Conservation (phyloP, 148 eudicot species). For the Cornus kousa region DNA sequence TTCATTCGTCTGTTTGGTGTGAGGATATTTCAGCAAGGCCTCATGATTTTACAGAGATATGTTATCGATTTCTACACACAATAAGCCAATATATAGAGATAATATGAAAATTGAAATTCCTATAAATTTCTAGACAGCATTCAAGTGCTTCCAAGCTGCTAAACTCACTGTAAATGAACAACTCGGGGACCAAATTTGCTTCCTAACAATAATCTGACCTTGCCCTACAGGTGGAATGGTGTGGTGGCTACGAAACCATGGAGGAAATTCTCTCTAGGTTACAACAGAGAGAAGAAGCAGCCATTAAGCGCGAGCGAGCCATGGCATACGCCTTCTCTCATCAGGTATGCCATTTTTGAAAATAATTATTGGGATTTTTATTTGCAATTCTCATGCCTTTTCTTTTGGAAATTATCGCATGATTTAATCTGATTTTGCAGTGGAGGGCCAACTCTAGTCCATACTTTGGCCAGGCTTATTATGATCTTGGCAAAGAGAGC, state of each 20-base stretch:
- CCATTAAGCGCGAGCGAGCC: conserved; percentile 32
- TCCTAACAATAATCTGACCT: background rate
- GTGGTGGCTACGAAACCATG: conserved; percentile 29
- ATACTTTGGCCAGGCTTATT: conserved; percentile 22
- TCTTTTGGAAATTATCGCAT: background rate
- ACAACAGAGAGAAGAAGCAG: conserved; percentile 35
- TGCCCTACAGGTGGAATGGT: conserved; percentile 31
- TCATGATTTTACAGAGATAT: no score
- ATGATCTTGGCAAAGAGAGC: conserved; percentile 21
- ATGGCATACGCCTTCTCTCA: conserved; percentile 45
- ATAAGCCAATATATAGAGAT: no score
- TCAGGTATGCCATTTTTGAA: conserved; percentile 16
- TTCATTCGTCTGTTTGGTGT: no score
- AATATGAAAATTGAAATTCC: no score
- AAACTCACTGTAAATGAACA: background rate
- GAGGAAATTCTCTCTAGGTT: conserved; percentile 27
- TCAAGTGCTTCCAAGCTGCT: background rate
- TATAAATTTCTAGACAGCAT: no score
- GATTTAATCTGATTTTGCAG: conserved; percentile 6
- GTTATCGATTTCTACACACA: no score
- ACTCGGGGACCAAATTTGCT: background rate
- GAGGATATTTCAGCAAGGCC: no score
- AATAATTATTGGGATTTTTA: background rate
- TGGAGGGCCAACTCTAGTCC: conserved; percentile 31
- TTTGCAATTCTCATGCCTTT: background rate